Conservation (phyloP, 345 rosid species). For the Gossypium mustelinum region DNA sequence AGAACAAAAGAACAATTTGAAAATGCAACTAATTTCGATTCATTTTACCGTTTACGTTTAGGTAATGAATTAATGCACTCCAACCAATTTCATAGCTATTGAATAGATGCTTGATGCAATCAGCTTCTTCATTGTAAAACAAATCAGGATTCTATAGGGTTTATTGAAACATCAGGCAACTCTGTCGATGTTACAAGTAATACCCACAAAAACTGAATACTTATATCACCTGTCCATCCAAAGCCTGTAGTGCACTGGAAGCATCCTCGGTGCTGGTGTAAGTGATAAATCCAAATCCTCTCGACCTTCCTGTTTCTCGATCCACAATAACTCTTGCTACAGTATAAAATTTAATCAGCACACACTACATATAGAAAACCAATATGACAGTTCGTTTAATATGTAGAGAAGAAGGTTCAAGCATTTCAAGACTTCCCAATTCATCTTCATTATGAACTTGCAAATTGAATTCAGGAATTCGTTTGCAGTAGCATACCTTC, state of each 20-base stretch:
- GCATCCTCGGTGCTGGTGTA: constrained; percentile 66
- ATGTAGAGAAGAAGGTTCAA: background rate
- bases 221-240: constrained; percentile 81
- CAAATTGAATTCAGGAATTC: background rate
- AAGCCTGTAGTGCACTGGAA: constrained; percentile 80
- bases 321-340: constrained; percentile 81
- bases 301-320: constrained; percentile 88
- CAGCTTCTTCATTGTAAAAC: background rate
- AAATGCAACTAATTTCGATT: background rate
- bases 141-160: background rate
- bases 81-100: background rate
- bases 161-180: background rate
- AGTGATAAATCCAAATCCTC: constrained; percentile 89
- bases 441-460: background rate
- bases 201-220: background rate
- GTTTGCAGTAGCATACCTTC: constrained; percentile 44
- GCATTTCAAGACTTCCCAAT: constrained; percentile 1
- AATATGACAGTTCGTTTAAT: background rate
- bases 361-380: background rate
- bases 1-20: no score
- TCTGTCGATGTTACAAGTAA: background rate
- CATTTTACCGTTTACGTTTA: background rate
- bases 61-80: background rate
- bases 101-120: background rate
- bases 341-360: constrained; percentile 14